These are phyloP conservation scores for Pestalotiopsis sp. DNA, from an alignment of 2,329 filamentous ascomycete species.

Conservation along the genomic window DNA sequence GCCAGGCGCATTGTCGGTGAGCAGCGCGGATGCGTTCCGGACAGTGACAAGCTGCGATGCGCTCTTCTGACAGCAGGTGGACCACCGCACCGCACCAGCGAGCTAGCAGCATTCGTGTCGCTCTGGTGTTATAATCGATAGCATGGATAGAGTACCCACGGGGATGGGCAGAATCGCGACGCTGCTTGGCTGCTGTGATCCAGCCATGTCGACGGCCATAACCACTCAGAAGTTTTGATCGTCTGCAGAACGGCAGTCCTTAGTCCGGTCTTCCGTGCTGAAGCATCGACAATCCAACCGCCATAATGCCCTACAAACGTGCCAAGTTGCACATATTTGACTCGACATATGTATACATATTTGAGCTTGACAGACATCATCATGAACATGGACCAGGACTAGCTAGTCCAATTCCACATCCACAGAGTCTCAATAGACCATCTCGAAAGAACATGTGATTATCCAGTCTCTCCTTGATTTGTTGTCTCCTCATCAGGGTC, in stretches of 20 bases:
- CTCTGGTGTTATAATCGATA: neutral
- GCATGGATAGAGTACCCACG: neutral
- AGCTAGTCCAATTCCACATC: neutral
- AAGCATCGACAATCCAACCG: neutral
- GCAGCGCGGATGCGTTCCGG: slow-evolving; percentile 9
- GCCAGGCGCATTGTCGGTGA: neutral
- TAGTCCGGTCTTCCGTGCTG: neutral
- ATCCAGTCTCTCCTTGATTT: neutral
- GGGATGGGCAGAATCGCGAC: neutral
- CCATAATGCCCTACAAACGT: neutral
- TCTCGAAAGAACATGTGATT: neutral
- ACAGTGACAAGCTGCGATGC: slow-evolving; percentile 1
- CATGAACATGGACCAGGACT: neutral
- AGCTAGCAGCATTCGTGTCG: neutral
- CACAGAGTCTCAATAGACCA: neutral
- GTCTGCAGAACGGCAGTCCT: too few relatives aligned
- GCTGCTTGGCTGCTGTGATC: too few relatives aligned
- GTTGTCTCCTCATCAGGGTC: slow-evolving; percentile 3
- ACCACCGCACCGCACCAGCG: neutral
- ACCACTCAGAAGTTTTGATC: too few relatives aligned
- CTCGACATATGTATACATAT: neutral
- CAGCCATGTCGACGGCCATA: too few relatives aligned
- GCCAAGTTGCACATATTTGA: neutral
- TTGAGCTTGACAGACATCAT: neutral
- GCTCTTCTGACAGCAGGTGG: slow-evolving; percentile 4